Evolutionary conservation across 2,329 filamentous ascomycete species (phyloP).

Genomic region (Alternaria dauci): DNA sequence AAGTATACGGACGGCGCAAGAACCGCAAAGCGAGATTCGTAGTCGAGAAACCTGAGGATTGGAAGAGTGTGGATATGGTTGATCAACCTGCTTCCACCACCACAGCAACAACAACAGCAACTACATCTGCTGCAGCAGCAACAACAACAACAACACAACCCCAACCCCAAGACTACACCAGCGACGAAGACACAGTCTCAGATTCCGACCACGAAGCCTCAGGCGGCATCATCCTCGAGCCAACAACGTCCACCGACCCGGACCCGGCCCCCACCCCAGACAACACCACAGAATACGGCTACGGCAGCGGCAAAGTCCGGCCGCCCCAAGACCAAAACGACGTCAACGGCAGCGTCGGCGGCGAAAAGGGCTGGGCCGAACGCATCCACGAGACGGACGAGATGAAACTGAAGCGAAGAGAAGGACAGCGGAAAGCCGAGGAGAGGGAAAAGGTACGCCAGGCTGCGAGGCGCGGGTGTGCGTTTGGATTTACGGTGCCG

Average conservation of each 20-base stretch:
- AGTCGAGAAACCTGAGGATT: slow-evolving; percentile 51
- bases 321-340: slow-evolving; percentile 57
- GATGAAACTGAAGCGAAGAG: slow-evolving; percentile 58
- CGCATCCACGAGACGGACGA: slow-evolving; percentile 62
- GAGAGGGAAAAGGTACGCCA: slow-evolving; percentile 67
- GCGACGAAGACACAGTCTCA: slow-evolving; percentile 22
- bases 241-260: not conserved
- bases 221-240: slow-evolving; percentile 26
- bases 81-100: slow-evolving; percentile 29
- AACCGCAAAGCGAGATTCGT: slow-evolving; percentile 56
- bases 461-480: slow-evolving; percentile 68
- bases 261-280: too few species aligned
- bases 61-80: slow-evolving; percentile 57
- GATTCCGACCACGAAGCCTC: slow-evolving; percentile 29
- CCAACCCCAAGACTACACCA: slow-evolving; percentile 6
- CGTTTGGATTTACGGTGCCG: slow-evolving; percentile 60
- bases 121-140: not conserved
- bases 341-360: slow-evolving; percentile 65
- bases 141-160: slow-evolving; percentile 5
- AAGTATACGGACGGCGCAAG: slow-evolving; percentile 56
- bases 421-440: slow-evolving; percentile 59
- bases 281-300: slow-evolving; percentile 35
- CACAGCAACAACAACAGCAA: not conserved
- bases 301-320: slow-evolving; percentile 46
- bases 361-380: slow-evolving; percentile 65